These are phyloP conservation scores for Solanum sejunctum DNA, from an alignment of 257 asterid genomes.

Conservation along the genomic window DNA sequence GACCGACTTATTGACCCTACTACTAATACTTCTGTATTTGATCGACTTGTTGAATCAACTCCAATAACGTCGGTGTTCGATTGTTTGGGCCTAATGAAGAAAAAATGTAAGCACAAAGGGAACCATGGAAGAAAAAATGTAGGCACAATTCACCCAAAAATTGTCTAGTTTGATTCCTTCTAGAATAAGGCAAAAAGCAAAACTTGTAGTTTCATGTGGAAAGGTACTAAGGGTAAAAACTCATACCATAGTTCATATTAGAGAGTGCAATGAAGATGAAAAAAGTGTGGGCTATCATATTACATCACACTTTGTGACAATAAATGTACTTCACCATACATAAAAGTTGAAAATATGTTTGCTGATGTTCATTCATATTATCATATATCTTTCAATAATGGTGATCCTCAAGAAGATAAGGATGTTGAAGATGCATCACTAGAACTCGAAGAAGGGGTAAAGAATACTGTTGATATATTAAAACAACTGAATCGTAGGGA, in stretches of 20 bases:
- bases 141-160: background rate
- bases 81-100: background rate
- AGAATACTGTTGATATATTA: background rate
- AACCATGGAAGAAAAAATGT: background rate
- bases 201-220: background rate
- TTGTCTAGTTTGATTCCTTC: background rate
- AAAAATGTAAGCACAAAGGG: fast-evolving
- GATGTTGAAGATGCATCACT: background rate
- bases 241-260: background rate
- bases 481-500: background rate
- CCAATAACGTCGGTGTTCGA: background rate
- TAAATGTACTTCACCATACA: background rate
- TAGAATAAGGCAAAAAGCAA: background rate
- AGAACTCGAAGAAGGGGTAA: background rate
- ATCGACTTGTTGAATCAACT: background rate
- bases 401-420: background rate
- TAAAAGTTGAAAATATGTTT: fast-evolving
- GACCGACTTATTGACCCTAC: background rate
- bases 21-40: background rate
- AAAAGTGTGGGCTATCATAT: background rate
- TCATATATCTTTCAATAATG: background rate
- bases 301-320: background rate
- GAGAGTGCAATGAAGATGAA: background rate
- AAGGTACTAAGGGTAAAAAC: background rate
- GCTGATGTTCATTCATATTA: background rate